These are phyloP conservation scores for Priceomyces melissophilus DNA, from an alignment of 805 yeast species.

Conservation along the genomic window DNA sequence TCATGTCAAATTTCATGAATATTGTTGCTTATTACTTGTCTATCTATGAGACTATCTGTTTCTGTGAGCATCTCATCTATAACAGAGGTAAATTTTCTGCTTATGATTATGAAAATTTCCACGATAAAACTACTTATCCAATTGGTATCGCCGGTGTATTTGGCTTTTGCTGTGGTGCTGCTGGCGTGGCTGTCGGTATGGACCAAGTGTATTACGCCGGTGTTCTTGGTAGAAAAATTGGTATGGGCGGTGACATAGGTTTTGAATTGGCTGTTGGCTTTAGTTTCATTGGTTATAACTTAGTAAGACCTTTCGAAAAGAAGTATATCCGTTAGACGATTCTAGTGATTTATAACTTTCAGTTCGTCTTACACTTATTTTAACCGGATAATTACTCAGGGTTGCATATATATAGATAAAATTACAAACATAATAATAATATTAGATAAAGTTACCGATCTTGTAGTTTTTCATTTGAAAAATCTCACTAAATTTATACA, in stretches of 20 bases:
- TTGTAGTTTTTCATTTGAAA: no score
- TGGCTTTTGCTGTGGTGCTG: constrained; percentile 79
- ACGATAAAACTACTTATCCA: constrained; percentile 58
- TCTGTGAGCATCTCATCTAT: constrained; percentile 83
- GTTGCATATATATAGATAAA: no score
- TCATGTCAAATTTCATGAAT: constrained; percentile 86
- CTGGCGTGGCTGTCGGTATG: constrained; percentile 88
- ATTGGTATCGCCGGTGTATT: constrained; percentile 73
- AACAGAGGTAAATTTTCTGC: constrained; percentile 55
- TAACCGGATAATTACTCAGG: no score
- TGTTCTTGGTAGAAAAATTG: constrained; percentile 58
- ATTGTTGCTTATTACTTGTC: constrained; percentile 89
- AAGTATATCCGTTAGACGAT: constrained; percentile 48
- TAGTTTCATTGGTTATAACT: constrained; percentile 58
- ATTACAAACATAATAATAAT: no score
- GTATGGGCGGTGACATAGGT: constrained; percentile 84
- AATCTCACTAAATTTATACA: no score
- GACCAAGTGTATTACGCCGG: constrained; percentile 82
- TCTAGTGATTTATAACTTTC: not conserved
- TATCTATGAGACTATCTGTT: constrained; percentile 69
- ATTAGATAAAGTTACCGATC: no score
- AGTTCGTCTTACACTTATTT: not conserved
- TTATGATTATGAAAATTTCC: constrained; percentile 63
- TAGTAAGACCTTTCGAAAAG: constrained; percentile 61
- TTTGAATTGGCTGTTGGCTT: constrained; percentile 72